Conservation (phyloP, 257 asterid species). For the Solanum bulbocastanum region DNA sequence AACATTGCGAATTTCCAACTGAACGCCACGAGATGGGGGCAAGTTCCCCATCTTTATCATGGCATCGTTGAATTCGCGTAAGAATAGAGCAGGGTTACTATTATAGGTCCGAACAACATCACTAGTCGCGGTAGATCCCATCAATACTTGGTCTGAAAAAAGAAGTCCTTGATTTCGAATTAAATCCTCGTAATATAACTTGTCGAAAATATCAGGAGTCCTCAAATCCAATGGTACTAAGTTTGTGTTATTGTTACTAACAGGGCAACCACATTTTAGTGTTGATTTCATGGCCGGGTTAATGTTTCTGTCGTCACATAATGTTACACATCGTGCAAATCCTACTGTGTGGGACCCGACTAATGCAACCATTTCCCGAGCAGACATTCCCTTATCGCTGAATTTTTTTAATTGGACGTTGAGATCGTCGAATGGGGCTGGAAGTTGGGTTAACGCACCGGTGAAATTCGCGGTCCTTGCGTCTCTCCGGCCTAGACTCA, state of each 20-base stretch:
- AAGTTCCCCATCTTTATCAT: constrained; percentile 1
- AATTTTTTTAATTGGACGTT: not conserved
- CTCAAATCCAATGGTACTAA: not conserved
- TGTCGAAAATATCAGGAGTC: not conserved
- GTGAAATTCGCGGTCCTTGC: not conserved
- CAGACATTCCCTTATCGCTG: not conserved
- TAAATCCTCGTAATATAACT: not conserved
- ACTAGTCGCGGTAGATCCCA: not conserved
- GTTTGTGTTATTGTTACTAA: not conserved
- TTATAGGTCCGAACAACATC: not conserved
- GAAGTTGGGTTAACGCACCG: not conserved
- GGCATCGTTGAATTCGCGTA: not conserved
- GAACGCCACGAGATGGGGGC: not conserved
- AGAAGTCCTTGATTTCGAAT: not conserved
- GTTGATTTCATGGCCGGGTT: not conserved
- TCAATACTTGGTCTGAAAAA: constrained; percentile 1
- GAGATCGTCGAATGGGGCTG: constrained; percentile 2
- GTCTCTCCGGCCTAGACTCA: not conserved
- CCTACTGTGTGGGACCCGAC: constrained; percentile 2
- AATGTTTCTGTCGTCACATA: not conserved
- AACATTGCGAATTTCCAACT: not conserved
- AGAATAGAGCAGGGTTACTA: not conserved
- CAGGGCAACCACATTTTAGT: not conserved
- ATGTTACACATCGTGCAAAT: not conserved
- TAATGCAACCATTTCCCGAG: not conserved